Percentiles rank a stretch among this genome's conserved stretches.
Conservation (phyloP, 192 early-diverging fungal species). For the Backusella tuberculispora region DNA sequence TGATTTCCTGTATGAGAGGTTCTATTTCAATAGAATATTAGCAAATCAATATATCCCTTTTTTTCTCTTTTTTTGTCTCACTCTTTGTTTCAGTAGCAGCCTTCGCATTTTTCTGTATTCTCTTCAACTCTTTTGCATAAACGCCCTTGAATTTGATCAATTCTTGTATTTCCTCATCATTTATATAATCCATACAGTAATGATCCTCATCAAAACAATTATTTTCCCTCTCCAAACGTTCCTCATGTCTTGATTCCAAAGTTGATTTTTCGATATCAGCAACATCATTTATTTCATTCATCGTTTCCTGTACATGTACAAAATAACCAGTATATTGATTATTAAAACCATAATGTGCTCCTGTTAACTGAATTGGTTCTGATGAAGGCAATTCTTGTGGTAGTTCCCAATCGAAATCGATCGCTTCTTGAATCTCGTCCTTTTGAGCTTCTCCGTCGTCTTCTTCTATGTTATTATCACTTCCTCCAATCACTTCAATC, state of each 20-base stretch:
- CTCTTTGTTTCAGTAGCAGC: constrained; percentile 20
- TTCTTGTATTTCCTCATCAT: constrained; percentile 83
- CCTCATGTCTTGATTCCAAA: constrained; percentile 54
- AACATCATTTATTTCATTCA: constrained; percentile 73
- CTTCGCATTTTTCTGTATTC: constrained; percentile 61
- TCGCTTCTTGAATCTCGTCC: constrained; percentile 38
- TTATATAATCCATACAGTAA: constrained; percentile 86
- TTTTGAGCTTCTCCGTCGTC: neutral
- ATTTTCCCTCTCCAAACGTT: constrained; percentile 74
- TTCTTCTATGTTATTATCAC: constrained; percentile 17
- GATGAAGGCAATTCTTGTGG: constrained; percentile 63
- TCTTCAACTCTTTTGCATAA: constrained; percentile 64
- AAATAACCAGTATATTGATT: constrained; percentile 80
- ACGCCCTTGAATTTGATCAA: constrained; percentile 75
- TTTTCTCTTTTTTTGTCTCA: constrained; percentile 9
- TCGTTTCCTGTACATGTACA: constrained; percentile 69
- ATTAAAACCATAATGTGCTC: constrained; percentile 86
- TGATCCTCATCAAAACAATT: constrained; percentile 90
- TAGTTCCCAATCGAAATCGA: constrained; percentile 88
- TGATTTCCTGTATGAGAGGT: constrained; percentile 50
- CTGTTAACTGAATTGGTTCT: constrained; percentile 36
- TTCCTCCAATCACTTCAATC: constrained; percentile 64
- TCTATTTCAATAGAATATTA: too few relatives aligned
- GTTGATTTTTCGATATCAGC: constrained; percentile 61
- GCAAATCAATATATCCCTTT: too few relatives aligned